Evolutionary conservation across 352 stramenopile genomes (phyloP), one percentile per base, ranked within the genome.

Genomic region (Phytophthora melonis): DNA sequence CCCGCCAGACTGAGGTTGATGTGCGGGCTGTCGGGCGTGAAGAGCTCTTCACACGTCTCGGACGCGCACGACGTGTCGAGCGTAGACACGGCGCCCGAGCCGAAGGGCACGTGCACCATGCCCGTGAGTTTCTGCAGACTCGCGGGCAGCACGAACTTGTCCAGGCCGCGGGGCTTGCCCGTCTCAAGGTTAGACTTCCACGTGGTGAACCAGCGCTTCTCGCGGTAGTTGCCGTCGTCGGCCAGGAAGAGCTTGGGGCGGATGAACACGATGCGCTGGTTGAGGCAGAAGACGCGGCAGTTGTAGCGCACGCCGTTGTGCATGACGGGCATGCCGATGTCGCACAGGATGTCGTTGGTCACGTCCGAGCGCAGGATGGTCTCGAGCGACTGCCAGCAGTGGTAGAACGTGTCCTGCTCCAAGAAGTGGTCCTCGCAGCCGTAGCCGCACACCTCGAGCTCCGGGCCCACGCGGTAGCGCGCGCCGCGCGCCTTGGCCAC

Each of bases 371-470:
- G 56, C 11, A 99, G 83, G 49, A 98, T 77, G 32, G 78, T 82
- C 47, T 92, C 88, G 25, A 99, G 82, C 59, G 84, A 97, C 77
- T 99, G 94, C 93, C 98, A 99, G 80, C 94, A 99, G 84, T 99
- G 98, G 75, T 88, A 90, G 82, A 99, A 99, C 61, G 98, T 99
- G 77, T 99, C 98, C 27, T 93, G 81, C 79, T 99, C 98, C 13
- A 99, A 88, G 75, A 99, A 99, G 78, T 99, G 98, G 80, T 99
- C 98, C 82, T 99, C 98, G 74, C 98, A 99, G 32, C 97, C 97
- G 78, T 99, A 99, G 27, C 98, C 98, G 70, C 90, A 98, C 9
- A 99, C 87, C 80, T 99, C 98, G 16, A 99, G 90, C 86, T 99
- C 98, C 1, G 98, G 98, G 9, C 98, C 98, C 1, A 99, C 86